Evolutionary conservation across 306 rosid genomes (phyloP).

Genomic region (Lagenaria siceraria): DNA sequence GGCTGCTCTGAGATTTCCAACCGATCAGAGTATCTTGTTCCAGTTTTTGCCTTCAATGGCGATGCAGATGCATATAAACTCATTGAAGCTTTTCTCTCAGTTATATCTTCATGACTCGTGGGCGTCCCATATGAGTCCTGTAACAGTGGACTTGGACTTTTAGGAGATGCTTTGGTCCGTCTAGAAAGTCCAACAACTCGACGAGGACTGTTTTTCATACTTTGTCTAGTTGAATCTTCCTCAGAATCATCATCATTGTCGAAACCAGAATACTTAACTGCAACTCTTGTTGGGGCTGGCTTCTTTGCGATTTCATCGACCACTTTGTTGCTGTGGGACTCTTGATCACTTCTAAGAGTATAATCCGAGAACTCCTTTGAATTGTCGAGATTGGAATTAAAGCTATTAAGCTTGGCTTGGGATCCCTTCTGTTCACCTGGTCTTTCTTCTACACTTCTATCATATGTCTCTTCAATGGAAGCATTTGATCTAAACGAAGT

Average conservation of each 20-base stretch:
- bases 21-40: constrained; percentile 25
- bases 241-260: constrained; percentile 35
- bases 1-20: constrained; percentile 1
- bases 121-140: constrained; percentile 8
- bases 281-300: constrained; percentile 30
- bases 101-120: constrained; percentile 18
- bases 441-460: constrained; percentile 20
- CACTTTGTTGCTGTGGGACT: constrained; percentile 19
- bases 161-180: constrained; percentile 43
- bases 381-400: constrained; percentile 15
- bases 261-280: constrained; percentile 33
- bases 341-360: constrained; percentile 14
- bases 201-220: constrained; percentile 16
- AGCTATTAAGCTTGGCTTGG: constrained; percentile 11
- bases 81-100: constrained; percentile 39
- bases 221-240: constrained; percentile 33
- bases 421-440: constrained; percentile 15
- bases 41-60: constrained; percentile 14
- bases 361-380: constrained; percentile 17
- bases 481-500: constrained; percentile 22
- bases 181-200: constrained; percentile 40
- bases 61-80: constrained; percentile 23
- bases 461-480: constrained; percentile 26
- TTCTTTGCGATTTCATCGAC: constrained; percentile 22
- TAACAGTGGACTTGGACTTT: constrained; percentile 15